These are phyloP conservation scores for Lanmaoa pseudosensibilis DNA, from an alignment of 768 basidiomycete genomes.

Conservation along the genomic window DNA sequence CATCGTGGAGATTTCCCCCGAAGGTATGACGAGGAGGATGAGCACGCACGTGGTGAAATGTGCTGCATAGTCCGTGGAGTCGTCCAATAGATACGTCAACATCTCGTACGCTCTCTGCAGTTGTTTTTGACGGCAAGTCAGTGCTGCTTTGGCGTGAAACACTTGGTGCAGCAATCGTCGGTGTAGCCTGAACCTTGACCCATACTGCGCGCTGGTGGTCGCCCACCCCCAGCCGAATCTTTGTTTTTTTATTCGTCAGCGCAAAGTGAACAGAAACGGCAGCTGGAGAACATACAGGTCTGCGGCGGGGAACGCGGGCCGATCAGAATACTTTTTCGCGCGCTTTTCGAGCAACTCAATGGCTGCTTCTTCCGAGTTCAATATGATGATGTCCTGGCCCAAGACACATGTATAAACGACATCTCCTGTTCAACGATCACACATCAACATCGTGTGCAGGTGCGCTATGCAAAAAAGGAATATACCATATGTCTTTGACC, in stretches of 20 bases:
- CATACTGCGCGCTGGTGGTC: slow-evolving; percentile 18
- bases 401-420: slow-evolving; percentile 30
- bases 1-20: background rate
- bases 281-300: slow-evolving; percentile 8
- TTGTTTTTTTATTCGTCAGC: background rate
- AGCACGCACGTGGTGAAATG: slow-evolving; percentile 16
- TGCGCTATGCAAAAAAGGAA: background rate
- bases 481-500: slow-evolving; percentile 23
- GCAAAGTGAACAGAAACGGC: background rate
- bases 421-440: background rate
- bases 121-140: slow-evolving; percentile 17
- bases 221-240: slow-evolving; percentile 25
- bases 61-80: slow-evolving; percentile 3
- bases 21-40: background rate
- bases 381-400: slow-evolving; percentile 46
- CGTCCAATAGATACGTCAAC: slow-evolving; percentile 3
- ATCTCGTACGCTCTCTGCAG: slow-evolving; percentile 12
- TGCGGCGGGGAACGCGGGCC: slow-evolving; percentile 1
- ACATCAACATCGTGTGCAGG: background rate
- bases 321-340: slow-evolving; percentile 48
- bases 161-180: slow-evolving; percentile 21
- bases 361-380: slow-evolving; percentile 48
- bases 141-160: slow-evolving; percentile 12
- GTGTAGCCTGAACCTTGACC: slow-evolving; percentile 22
- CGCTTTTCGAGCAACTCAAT: slow-evolving; percentile 53